A percentile compares a stretch with the other conserved stretches of the same genome.
These are phyloP conservation scores for Pythium scleroteichum DNA, from an alignment of 352 stramenopile genomes.

Conservation along the genomic window DNA sequence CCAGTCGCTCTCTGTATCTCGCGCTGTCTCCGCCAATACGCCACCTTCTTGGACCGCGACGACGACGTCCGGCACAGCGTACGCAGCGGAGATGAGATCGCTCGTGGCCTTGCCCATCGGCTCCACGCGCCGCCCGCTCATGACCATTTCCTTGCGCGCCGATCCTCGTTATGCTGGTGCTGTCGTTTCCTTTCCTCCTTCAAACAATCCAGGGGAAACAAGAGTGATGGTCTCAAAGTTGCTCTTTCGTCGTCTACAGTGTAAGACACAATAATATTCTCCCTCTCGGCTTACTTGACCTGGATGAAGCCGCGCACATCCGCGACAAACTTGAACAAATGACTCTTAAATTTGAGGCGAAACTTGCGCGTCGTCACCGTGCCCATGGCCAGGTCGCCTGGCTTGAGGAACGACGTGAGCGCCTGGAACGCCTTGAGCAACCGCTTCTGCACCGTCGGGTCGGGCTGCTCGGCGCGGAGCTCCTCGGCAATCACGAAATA, in stretches of 20 bases:
- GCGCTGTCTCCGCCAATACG: not conserved
- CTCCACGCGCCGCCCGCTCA: slow-evolving; percentile 6
- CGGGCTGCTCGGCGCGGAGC: slow-evolving; percentile 55
- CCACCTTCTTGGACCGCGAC: slow-evolving; percentile 72
- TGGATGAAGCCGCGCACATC: slow-evolving; percentile 83
- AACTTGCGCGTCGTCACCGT: slow-evolving; percentile 67
- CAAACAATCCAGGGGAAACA: not conserved
- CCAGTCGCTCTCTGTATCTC: not conserved
- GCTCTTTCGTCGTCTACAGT: slow-evolving; percentile 23
- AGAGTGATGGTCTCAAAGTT: slow-evolving; percentile 22
- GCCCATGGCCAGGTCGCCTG: slow-evolving; percentile 61
- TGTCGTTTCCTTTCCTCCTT: not conserved
- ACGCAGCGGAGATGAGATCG: slow-evolving; percentile 55
- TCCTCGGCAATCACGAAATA: slow-evolving; percentile 71
- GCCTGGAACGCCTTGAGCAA: slow-evolving; percentile 60
- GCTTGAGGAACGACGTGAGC: slow-evolving; percentile 67
- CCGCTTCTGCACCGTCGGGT: slow-evolving; percentile 48
- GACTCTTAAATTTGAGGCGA: slow-evolving; percentile 77
- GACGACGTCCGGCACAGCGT: slow-evolving; percentile 56
- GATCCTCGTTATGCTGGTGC: too few relatives aligned
- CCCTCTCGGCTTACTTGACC: slow-evolving; percentile 49
- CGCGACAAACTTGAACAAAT: slow-evolving; percentile 78
- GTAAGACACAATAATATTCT: slow-evolving; percentile 25
- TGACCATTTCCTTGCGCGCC: not conserved
- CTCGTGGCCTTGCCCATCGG: slow-evolving; percentile 25